phyloP scores from a whole-genome alignment of 2,329 filamentous ascomycete genomes.

The Cercospora zeae-maydis region DNA sequence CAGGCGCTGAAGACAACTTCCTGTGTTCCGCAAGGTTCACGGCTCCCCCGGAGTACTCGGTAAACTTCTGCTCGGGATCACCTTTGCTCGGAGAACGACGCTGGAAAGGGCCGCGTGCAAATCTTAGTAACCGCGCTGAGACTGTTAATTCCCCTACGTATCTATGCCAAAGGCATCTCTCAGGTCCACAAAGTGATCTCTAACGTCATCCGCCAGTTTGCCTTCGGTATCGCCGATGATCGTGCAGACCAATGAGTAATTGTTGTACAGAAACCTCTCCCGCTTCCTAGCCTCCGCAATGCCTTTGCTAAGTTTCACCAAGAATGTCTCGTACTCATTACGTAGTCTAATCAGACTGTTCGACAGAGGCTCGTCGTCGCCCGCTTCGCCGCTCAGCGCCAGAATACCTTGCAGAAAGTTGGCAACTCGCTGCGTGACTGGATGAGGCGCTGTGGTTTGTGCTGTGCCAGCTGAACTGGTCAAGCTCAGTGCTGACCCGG shows the following conservation, averaged over 20 bases:
- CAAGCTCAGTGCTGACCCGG: slow-evolving; percentile 53
- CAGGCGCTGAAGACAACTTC: background rate
- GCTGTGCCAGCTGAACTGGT: slow-evolving; percentile 54
- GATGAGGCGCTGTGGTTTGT: slow-evolving; percentile 78
- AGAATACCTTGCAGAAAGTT: slow-evolving; percentile 86
- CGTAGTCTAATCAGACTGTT: slow-evolving; percentile 74
- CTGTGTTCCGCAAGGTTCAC: background rate
- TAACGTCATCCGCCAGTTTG: slow-evolving; percentile 70
- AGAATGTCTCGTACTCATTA: slow-evolving; percentile 76
- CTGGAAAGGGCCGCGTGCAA: background rate
- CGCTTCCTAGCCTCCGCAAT: slow-evolving; percentile 76
- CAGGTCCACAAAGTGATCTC: slow-evolving; percentile 67
- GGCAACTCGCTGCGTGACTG: slow-evolving; percentile 90
- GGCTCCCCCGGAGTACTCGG: background rate
- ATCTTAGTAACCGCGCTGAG: background rate
- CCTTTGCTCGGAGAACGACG: background rate
- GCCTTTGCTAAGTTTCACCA: slow-evolving; percentile 70
- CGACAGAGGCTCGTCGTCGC: slow-evolving; percentile 88
- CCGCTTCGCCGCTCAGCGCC: slow-evolving; percentile 78
- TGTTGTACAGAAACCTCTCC: slow-evolving; percentile 88
- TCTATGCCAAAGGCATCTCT: slow-evolving; percentile 35
- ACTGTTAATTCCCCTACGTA: slow-evolving; percentile 12
- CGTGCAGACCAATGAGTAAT: slow-evolving; percentile 89
- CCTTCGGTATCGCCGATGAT: slow-evolving; percentile 73
- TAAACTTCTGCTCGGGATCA: background rate